phyloP scores from a whole-genome alignment of 2,329 filamentous ascomycete species.

The Seiridium cupressi region DNA sequence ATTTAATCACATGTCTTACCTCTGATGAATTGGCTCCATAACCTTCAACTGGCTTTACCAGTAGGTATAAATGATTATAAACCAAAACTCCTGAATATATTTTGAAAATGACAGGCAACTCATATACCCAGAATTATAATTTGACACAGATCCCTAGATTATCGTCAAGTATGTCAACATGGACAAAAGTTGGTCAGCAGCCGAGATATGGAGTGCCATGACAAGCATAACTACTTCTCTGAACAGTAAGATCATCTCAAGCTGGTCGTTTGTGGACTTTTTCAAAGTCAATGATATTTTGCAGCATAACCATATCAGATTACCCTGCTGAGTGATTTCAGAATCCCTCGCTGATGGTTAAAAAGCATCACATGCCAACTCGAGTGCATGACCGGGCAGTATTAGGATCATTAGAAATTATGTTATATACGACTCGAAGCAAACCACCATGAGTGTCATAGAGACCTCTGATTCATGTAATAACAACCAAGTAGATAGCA shows the following conservation, averaged over 20 bases:
- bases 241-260: conserved; percentile 18
- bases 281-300: conserved; percentile 61
- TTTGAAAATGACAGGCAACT: too few relatives aligned
- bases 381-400: too few relatives aligned
- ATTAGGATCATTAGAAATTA: too few relatives aligned
- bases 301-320: conserved; percentile 59
- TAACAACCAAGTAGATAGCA: conserved; percentile 58
- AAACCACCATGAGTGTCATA: too few relatives aligned
- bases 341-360: background rate
- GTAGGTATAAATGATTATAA: too few relatives aligned
- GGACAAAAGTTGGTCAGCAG: conserved; percentile 36
- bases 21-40: too few relatives aligned
- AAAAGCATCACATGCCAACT: too few relatives aligned
- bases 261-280: conserved; percentile 53
- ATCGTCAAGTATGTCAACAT: conserved; percentile 53
- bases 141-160: conserved; percentile 46
- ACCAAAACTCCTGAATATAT: too few relatives aligned
- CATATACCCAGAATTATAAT: conserved; percentile 44
- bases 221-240: conserved; percentile 33
- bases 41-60: too few relatives aligned
- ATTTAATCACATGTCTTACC: too few relatives aligned
- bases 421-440: too few relatives aligned
- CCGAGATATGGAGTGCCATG: conserved; percentile 36
- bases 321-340: background rate
- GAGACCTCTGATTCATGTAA: conserved; percentile 60